phyloP scores from a whole-genome alignment of 768 basidiomycete species.

The Termitomyces sp. region DNA sequence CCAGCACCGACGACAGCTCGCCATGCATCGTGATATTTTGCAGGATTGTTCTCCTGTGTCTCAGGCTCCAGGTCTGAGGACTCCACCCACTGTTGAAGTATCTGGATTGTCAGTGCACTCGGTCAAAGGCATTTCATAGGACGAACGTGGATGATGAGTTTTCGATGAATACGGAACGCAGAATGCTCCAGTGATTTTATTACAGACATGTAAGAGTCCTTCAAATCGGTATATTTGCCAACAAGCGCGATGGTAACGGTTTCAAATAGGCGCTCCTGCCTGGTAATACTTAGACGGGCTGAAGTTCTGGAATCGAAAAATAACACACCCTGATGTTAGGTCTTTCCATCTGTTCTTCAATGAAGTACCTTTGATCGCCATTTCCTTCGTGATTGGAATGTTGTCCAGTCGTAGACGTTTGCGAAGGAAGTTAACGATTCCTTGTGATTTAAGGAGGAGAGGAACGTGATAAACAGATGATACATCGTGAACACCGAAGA shows the following conservation, averaged over 20 bases:
- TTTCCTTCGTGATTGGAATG: conserved; percentile 47
- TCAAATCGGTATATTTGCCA: conserved; percentile 94
- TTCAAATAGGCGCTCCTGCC: conserved; percentile 93
- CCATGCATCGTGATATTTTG: conserved; percentile 95
- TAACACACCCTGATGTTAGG: conserved; percentile 69
- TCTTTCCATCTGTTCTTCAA: conserved; percentile 78
- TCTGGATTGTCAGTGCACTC: not conserved
- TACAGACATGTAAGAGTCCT: conserved; percentile 99
- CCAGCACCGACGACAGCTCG: conserved; percentile 83
- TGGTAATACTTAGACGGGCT: conserved; percentile 22
- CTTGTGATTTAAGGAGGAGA: conserved; percentile 84
- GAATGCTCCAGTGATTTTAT: conserved; percentile 96
- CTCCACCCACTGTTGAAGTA: conserved; percentile 78
- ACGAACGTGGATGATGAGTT: conserved; percentile 73
- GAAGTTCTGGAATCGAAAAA: not conserved
- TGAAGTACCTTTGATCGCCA: conserved; percentile 54
- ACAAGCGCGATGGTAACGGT: conserved; percentile 86
- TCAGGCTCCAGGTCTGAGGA: conserved; percentile 86
- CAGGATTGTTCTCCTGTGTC: conserved; percentile 73
- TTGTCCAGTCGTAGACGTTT: conserved; percentile 72
- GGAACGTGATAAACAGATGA: conserved; percentile 97
- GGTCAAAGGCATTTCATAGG: not conserved
- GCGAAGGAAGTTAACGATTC: conserved; percentile 79
- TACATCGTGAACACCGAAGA: conserved; percentile 94
- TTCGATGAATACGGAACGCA: conserved; percentile 85